phyloP scores from a whole-genome alignment of 2,329 filamentous ascomycete species.

The Sphaerulina vaccinii region DNA sequence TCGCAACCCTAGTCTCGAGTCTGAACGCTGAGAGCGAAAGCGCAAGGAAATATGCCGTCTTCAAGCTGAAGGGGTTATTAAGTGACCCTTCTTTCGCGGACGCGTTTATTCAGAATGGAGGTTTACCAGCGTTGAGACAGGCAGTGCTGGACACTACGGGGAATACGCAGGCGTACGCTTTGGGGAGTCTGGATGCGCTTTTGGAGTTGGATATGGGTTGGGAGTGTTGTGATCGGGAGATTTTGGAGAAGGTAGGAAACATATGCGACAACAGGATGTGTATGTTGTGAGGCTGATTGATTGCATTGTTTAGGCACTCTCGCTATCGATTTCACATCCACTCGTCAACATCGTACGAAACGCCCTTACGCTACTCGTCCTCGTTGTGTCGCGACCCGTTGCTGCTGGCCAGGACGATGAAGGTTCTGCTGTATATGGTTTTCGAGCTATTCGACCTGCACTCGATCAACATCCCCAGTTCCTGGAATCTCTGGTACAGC shows the following conservation, averaged over 20 bases:
- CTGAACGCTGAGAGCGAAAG: conserved; percentile 73
- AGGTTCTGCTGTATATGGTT: conserved; percentile 73
- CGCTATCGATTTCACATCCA: conserved; percentile 90
- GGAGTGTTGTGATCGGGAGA: conserved; percentile 77
- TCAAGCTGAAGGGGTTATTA: conserved; percentile 94
- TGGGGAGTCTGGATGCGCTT: conserved; percentile 82
- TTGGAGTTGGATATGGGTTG: conserved; percentile 97
- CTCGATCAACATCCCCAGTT: conserved; percentile 91
- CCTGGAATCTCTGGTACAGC: conserved; percentile 86
- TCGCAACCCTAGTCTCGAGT: conserved; percentile 49
- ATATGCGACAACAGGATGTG: neutral
- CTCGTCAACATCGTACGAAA: conserved; percentile 96
- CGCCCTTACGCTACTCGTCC: conserved; percentile 94
- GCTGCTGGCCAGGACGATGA: conserved; percentile 46
- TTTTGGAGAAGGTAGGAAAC: conserved; percentile 60
- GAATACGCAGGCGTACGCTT: conserved; percentile 92
- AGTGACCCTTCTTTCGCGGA: conserved; percentile 96
- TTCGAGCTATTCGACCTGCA: conserved; percentile 86
- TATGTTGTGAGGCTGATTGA: too few species aligned
- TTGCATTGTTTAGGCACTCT: conserved; percentile 71
- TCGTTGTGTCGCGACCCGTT: conserved; percentile 80
- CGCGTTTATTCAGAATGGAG: conserved; percentile 88
- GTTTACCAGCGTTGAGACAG: conserved; percentile 74
- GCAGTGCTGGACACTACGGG: conserved; percentile 82
- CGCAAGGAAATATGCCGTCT: conserved; percentile 95